These are phyloP conservation scores for Magnolia sinica DNA, from an alignment of 164 flowering plant genomes.

Conservation along the genomic window DNA sequence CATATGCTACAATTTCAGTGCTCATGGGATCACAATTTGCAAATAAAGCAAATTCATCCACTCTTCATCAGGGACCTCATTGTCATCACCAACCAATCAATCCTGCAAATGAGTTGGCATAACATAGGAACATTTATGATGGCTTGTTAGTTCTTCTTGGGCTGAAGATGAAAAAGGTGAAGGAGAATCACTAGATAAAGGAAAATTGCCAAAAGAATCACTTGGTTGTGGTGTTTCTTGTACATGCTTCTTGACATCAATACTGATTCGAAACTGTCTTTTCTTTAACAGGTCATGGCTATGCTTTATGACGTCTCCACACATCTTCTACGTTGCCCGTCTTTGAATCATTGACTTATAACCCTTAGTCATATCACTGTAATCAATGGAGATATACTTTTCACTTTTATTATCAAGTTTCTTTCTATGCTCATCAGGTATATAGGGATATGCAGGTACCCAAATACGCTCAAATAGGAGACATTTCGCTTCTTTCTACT, in stretches of 20 bases:
- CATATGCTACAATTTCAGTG: not conserved
- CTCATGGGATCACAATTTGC: not conserved
- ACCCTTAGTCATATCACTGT: not conserved
- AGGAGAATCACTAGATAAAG: not conserved
- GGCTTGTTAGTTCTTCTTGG: no score
- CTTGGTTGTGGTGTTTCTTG: not conserved
- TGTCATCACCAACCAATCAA: not conserved
- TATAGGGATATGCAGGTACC: not conserved
- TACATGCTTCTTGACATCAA: not conserved
- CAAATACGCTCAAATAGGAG: not conserved
- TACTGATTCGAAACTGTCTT: not conserved
- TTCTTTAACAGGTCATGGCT: not conserved
- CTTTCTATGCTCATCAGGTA: not conserved
- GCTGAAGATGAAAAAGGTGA: not conserved
- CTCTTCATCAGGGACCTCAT: not conserved
- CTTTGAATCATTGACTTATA: not conserved
- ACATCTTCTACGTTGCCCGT: not conserved
- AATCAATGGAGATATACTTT: conserved; percentile 7
- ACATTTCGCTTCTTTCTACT: not conserved
- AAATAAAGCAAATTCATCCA: not conserved
- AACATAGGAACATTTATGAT: no score
- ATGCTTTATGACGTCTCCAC: not conserved
- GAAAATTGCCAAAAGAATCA: not conserved
- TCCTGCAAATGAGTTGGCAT: not conserved
- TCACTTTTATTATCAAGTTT: conserved; percentile 5